A percentile compares a stretch with the other conserved stretches of the same genome.
Conservation (phyloP, 352 stramenopile species). For the Phytopythium boreale region DNA sequence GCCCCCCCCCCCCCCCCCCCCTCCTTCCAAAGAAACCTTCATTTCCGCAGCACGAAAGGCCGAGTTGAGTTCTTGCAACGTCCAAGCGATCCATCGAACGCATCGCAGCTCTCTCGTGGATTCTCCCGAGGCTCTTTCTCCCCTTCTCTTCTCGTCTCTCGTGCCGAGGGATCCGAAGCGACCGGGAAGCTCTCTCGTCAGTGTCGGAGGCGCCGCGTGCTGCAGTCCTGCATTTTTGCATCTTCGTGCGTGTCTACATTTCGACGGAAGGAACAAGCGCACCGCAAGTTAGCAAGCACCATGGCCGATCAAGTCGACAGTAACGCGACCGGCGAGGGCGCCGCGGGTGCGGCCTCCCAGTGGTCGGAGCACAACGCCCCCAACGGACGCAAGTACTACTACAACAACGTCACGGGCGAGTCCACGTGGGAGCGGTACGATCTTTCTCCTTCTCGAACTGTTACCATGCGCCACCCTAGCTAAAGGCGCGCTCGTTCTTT, state of each 20-base stretch:
- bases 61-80: not conserved
- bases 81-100: not conserved
- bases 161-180: not conserved
- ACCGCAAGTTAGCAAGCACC: constrained; percentile 5
- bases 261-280: constrained; percentile 5
- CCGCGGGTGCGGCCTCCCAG: constrained; percentile 35
- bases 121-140: not conserved
- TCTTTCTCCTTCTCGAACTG: not conserved
- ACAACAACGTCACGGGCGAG: constrained; percentile 89
- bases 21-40: constrained; percentile 1
- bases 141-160: not conserved
- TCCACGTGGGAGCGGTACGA: constrained; percentile 88
- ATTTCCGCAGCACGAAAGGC: constrained; percentile 4
- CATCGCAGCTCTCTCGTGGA: not conserved
- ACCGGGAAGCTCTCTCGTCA: constrained; percentile 2
- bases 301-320: constrained; percentile 76
- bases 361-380: constrained; percentile 91
- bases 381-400: constrained; percentile 91
- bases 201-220: not conserved
- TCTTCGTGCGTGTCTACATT: constrained; percentile 55
- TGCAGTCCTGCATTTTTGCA: constrained; percentile 24
- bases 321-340: constrained; percentile 28
- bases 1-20: too few species aligned
- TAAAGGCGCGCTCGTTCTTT: not conserved
- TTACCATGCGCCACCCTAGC: not conserved